These are phyloP conservation scores for Coniochaeta prunicola DNA, from an alignment of 2,329 filamentous ascomycete species.

Conservation along the genomic window DNA sequence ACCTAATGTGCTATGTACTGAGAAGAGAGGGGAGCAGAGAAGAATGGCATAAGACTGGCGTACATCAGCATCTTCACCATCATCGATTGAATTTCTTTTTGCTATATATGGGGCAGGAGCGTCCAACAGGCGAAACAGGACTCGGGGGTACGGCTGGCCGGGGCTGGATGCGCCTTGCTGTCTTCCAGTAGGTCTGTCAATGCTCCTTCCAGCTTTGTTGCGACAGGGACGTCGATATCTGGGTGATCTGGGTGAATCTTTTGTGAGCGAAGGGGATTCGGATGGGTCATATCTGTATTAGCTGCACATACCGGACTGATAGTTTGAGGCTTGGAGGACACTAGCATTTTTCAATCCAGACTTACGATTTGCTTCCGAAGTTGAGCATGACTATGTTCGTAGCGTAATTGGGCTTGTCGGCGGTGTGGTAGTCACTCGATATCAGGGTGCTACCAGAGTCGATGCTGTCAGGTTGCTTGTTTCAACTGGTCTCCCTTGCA, in stretches of 20 bases:
- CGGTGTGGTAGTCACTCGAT: neutral
- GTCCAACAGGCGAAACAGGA: neutral
- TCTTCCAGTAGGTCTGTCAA: neutral
- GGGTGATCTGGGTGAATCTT: neutral
- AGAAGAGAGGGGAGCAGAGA: slow-evolving; percentile 12
- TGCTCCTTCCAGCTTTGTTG: neutral
- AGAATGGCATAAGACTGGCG: neutral
- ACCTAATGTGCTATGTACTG: slow-evolving; percentile 4
- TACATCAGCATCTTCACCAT: neutral
- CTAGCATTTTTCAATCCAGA: neutral
- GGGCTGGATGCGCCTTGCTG: neutral
- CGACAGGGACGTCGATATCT: neutral
- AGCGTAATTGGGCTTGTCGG: too few species aligned
- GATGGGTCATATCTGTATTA: neutral
- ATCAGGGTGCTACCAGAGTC: neutral
- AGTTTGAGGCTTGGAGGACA: neutral
- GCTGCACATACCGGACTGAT: neutral
- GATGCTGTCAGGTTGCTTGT: neutral
- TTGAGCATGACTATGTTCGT: too few species aligned
- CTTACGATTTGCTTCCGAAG: neutral
- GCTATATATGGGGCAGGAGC: neutral
- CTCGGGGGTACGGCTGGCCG: neutral
- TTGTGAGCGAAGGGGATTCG: neutral
- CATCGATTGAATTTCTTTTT: neutral
- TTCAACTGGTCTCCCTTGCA: too few species aligned